Conservation (phyloP, 2,329 filamentous ascomycete genomes). For the Aspergillus sojae region DNA sequence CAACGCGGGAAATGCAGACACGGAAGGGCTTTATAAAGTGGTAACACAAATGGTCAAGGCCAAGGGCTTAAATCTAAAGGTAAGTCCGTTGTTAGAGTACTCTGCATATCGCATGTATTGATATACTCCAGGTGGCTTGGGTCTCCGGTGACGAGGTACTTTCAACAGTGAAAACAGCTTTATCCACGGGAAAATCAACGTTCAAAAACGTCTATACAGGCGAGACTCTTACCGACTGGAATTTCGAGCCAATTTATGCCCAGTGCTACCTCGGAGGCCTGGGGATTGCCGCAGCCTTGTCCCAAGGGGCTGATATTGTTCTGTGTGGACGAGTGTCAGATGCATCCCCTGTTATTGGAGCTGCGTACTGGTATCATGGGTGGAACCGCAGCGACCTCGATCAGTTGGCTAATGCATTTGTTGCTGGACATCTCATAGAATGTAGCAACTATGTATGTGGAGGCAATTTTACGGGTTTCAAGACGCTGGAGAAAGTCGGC, state of each 20-base stretch:
- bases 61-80: slow-evolving; percentile 46
- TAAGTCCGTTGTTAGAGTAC: neutral
- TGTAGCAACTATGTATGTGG: slow-evolving; percentile 48
- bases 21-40: slow-evolving; percentile 42
- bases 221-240: slow-evolving; percentile 37
- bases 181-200: slow-evolving; percentile 35
- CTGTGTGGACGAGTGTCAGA: slow-evolving; percentile 49
- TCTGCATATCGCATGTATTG: slow-evolving; percentile 2
- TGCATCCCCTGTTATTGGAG: slow-evolving; percentile 48
- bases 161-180: slow-evolving; percentile 32
- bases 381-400: slow-evolving; percentile 44
- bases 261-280: slow-evolving; percentile 43
- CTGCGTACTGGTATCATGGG: slow-evolving; percentile 46
- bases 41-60: slow-evolving; percentile 40
- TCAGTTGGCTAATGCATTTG: slow-evolving; percentile 42
- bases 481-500: slow-evolving; percentile 28
- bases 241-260: slow-evolving; percentile 34
- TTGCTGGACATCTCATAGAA: slow-evolving; percentile 44
- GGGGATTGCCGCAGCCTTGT: slow-evolving; percentile 43
- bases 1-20: slow-evolving; percentile 49
- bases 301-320: slow-evolving; percentile 48
- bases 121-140: slow-evolving; percentile 45
- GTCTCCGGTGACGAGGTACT: slow-evolving; percentile 52
- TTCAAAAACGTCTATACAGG: slow-evolving; percentile 47
- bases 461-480: slow-evolving; percentile 50